These are phyloP conservation scores for Backusella tarrabulga DNA, from an alignment of 192 early-diverging fungal species.

Conservation along the genomic window DNA sequence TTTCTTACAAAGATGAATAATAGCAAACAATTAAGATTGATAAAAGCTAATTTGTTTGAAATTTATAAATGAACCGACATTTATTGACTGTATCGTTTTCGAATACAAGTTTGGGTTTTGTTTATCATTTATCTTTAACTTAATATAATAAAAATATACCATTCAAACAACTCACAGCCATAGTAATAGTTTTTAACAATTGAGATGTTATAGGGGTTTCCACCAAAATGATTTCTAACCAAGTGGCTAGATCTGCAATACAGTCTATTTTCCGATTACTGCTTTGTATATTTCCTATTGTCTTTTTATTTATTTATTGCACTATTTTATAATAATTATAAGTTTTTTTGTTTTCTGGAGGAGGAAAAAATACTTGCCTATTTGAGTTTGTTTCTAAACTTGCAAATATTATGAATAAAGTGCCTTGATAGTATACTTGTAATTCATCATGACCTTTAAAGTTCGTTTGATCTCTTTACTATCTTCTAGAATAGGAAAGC, in stretches of 20 bases:
- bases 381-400: not conserved
- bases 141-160: not conserved
- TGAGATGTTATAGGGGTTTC: not conserved
- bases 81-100: not conserved
- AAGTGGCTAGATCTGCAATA: not conserved
- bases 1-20: not conserved
- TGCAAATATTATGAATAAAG: not conserved
- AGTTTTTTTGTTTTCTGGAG: not conserved
- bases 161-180: not conserved
- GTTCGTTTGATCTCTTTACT: not conserved
- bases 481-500: not conserved
- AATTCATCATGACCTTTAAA: not conserved
- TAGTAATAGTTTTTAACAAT: not conserved
- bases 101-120: not conserved
- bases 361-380: not conserved
- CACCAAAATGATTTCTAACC: not conserved
- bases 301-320: not conserved
- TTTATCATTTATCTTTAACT: not conserved
- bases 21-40: not conserved
- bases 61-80: not conserved
- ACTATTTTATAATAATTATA: not conserved
- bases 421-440: not conserved
- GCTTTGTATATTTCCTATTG: conserved; percentile 3
- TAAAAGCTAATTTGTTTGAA: not conserved
- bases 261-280: not conserved